Base-by-base conservation (phyloP, 768 basidiomycete species). In the Rhodotorula babjevae region DNA sequence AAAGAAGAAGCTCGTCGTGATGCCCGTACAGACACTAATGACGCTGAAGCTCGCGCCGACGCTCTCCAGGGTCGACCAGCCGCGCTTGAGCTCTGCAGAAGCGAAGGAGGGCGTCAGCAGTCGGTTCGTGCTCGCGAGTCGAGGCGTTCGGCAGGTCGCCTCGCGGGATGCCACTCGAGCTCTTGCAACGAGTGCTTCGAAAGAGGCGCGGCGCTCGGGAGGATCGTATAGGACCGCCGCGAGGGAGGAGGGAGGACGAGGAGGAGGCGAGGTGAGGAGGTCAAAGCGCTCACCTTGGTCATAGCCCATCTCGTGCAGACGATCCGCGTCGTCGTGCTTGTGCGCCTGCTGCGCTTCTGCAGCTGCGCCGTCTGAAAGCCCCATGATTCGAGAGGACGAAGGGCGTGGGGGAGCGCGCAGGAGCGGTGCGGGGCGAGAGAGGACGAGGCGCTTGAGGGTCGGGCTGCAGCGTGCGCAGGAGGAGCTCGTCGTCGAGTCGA, bases 1-100 rank as follows among this genome's bases (percentile, higher is more conserved):
- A 21, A 58, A 63, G n/a, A 64, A 63, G 61, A 90, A 90, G 40
- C 89, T 82, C 0, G 89, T 88, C 0, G 88, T 86, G 40, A 89
- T 84, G 1, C 89, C 89, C 21, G 89, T 90, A 66, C 89, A 52
- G 36, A 74, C n/a, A 36, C 87, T 87, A 67, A 91, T 90, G 79
- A 91, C 88, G 16, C 87, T 88, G 81, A 90, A 90, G 0, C 87
- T 88, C 69, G 71, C 61, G 18, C 78, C 77, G 49, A 79, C 76
- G 36, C 61, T 71, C 50, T 77, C 61, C 50, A 72, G 27, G 23
- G 63, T 53, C 21, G 50, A 65, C 64, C 53, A 74, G n/a, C 67
- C 72, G 18, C 73, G 73, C 27, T 50, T 47, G 18, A 74, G 57
- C 27, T 74, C 68, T 67, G 58, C 21, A n/a, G n/a, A n/a, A n/a